Evolutionary conservation across 495 filamentous ascomycete genomes (phyloP).

Genomic region (Daldinia bambusicola): DNA sequence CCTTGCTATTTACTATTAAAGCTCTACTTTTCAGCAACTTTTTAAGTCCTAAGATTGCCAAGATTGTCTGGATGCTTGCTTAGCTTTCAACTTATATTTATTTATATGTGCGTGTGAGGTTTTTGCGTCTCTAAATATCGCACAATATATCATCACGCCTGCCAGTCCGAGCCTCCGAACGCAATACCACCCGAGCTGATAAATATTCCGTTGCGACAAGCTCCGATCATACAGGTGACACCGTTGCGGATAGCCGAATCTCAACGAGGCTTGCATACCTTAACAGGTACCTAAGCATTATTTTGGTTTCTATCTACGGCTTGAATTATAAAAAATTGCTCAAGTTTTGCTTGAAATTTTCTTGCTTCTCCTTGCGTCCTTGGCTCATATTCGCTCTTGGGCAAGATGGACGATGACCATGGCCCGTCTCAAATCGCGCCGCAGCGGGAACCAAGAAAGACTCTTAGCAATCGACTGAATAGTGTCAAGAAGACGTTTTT

Average conservation of each 20-base stretch:
- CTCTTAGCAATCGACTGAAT: constrained; percentile 46
- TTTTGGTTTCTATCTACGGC: neutral
- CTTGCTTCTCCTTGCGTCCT: neutral
- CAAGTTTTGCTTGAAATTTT: neutral
- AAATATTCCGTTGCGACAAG: neutral
- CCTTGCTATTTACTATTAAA: constrained; percentile 18
- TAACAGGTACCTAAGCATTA: neutral
- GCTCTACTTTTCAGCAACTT: constrained; percentile 7
- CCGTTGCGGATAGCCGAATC: neutral
- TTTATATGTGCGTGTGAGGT: neutral
- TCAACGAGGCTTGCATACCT: neutral
- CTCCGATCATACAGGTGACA: neutral
- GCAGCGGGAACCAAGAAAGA: constrained; percentile 45
- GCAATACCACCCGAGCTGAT: neutral
- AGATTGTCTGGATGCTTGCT: neutral
- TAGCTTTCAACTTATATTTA: neutral
- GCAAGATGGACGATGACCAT: constrained; percentile 59
- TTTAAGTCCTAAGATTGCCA: neutral
- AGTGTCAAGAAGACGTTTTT: constrained; percentile 53
- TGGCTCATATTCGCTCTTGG: constrained; percentile 44
- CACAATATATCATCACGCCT: neutral
- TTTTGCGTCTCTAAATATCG: neutral
- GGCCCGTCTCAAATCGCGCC: constrained; percentile 58
- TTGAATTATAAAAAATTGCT: neutral
- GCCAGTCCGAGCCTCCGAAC: neutral